Base-by-base conservation (phyloP, 106 monocot genomes). In the Platanthera guangdongensis region DNA sequence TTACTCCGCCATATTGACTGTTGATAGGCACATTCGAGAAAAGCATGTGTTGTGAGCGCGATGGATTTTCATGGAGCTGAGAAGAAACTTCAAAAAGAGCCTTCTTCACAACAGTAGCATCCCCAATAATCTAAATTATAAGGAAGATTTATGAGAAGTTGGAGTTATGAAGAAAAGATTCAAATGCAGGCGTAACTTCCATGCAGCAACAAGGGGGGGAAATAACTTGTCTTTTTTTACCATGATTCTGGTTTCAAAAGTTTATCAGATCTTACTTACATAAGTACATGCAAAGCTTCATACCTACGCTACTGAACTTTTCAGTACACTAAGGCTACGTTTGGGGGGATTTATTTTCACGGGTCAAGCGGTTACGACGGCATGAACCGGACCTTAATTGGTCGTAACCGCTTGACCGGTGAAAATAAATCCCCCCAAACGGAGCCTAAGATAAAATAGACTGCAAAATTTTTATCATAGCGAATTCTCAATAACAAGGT, bases 21-120 rank as follows among this genome's bases (percentile, higher is more conserved):
- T 73, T 82, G 8, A 68, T 73, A 54, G 93, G 64, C 8, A 47
- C 69, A 57, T 53, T 83, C 59, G 87, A 87, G 22, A 86, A 75
- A 54, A 97, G 89, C 2, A 91, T 51, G 55, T 91, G 87, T 75
- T 93, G 91, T 22, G 94, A 91, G 9, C 91, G 91, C 74, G 97
- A 97, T 1, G 97, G 97, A 83, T 91, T 94, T 25, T 94, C 91
- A 83, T 91, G 93, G 15, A 97, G 85, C 13, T 91, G 89, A 72
- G 86, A 82, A 13, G 97, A 91, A 57, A 94, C 82, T 87, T 86
- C 82, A 72, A 82, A 72, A 76, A 97, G 81, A 73, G 97, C 97
- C 76, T 89, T 97, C 81, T 82, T 97, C 7, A 91, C 97, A 80
- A 83, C 80, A 51, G 87, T 32, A 1, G 86, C 80, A 55, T 97